Percentiles rank a stretch among this genome's conserved stretches.
Evolutionary conservation across 345 rosid species (phyloP).

Genomic region (Rhizophora mangle): DNA sequence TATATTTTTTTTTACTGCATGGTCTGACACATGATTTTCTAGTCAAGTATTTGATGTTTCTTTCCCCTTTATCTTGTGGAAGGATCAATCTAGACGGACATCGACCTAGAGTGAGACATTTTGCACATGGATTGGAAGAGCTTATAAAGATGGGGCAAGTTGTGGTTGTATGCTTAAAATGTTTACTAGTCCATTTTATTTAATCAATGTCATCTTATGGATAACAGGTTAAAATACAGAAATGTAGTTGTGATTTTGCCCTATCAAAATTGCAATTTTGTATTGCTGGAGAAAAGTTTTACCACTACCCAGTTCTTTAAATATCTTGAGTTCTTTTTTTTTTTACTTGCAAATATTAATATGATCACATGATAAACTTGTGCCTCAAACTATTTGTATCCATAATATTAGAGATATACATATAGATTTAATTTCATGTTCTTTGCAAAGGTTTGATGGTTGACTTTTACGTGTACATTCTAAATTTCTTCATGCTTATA

Average conservation of each 20-base stretch:
- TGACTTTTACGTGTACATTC: background rate
- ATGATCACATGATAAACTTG: no score
- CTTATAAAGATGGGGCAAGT: constrained; percentile 88
- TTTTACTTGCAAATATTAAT: no score
- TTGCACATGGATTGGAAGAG: constrained; percentile 71
- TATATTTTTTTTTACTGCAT: background rate
- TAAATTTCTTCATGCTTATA: background rate
- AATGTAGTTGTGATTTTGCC: no score
- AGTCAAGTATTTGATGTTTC: constrained; percentile 7
- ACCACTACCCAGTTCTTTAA: no score
- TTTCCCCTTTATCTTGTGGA: constrained; percentile 20
- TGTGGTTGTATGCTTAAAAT: constrained; percentile 24
- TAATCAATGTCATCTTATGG: background rate
- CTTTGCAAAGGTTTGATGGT: no score
- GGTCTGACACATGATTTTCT: constrained; percentile 1
- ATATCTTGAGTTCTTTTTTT: no score
- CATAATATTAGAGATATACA: no score
- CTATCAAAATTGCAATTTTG: no score
- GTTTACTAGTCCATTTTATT: background rate
- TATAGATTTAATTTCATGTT: no score
- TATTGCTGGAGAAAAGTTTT: no score
- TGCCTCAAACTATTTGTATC: no score
- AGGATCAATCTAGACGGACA: constrained; percentile 83
- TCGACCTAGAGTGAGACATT: constrained; percentile 70
- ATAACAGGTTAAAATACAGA: background rate